Evolutionary conservation across 192 early-diverging fungal genomes (phyloP).

Genomic region (Umbelopsis vinacea): DNA sequence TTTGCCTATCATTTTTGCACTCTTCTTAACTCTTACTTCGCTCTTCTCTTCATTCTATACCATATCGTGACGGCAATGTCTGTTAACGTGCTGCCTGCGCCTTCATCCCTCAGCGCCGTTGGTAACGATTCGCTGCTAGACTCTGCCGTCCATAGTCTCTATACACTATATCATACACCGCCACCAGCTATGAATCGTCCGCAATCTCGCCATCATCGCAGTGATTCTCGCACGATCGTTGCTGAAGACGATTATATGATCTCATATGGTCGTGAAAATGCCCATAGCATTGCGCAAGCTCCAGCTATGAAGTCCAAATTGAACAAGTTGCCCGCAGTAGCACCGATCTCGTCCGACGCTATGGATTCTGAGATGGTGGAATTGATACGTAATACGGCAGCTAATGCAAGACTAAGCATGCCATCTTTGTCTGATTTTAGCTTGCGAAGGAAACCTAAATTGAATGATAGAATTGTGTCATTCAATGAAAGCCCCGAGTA

Average conservation of each 20-base stretch:
- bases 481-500: slow-evolving; percentile 14
- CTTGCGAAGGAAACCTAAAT: background rate
- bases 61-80: background rate
- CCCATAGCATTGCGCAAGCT: background rate
- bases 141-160: background rate
- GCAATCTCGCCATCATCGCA: slow-evolving; percentile 6
- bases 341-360: background rate
- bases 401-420: slow-evolving; percentile 10
- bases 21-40: background rate
- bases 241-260: background rate
- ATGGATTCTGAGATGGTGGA: background rate
- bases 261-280: background rate
- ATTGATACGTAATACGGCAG: slow-evolving; percentile 17
- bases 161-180: background rate
- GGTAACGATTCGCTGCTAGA: background rate
- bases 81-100: slow-evolving; percentile 5
- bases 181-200: background rate
- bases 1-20: background rate
- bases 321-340: background rate
- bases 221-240: background rate
- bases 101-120: slow-evolving; percentile 1
- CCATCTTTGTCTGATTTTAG: background rate
- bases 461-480: background rate
- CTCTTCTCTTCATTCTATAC: slow-evolving; percentile 1
- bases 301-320: background rate